phyloP scores from a whole-genome alignment of 1,284 basidiomycete species.

The Sutorius eximius region DNA sequence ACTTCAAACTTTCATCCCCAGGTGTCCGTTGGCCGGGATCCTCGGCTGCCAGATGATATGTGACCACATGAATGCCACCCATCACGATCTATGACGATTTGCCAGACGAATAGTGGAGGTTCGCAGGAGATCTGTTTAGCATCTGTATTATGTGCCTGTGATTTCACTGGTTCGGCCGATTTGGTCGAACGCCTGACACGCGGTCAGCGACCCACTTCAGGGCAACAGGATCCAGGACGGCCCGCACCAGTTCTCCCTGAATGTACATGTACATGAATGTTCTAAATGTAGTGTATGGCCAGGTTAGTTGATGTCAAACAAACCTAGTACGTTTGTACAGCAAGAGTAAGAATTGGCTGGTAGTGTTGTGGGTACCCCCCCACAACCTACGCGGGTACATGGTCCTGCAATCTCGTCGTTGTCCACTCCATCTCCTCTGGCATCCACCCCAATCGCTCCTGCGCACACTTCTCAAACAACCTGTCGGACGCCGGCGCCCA shows the following conservation, averaged over 20 bases:
- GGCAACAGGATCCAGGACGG: no score
- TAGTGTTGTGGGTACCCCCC: no score
- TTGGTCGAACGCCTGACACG: no score
- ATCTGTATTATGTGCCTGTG: no score
- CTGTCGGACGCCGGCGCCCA: conserved; percentile 14
- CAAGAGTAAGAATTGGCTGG: not conserved
- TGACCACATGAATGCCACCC: conserved; percentile 46
- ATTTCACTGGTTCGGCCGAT: no score
- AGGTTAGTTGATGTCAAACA: no score
- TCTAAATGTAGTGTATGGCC: no score
- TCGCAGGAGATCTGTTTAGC: no score
- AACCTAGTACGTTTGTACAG: not conserved
- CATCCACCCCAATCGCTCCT: conserved; percentile 19
- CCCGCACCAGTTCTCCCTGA: no score
- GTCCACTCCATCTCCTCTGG: conserved; percentile 5
- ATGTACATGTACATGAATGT: no score
- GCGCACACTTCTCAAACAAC: conserved; percentile 8
- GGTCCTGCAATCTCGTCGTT: conserved; percentile 22
- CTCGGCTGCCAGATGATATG: conserved; percentile 46
- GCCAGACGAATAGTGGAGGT: not conserved
- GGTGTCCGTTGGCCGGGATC: conserved; percentile 52
- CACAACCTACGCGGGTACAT: not conserved
- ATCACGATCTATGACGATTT: conserved; percentile 37
- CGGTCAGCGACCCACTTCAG: no score
- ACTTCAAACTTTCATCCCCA: conserved; percentile 2